Conservation (phyloP, 768 basidiomycete species). For the Lentinula sp. region DNA sequence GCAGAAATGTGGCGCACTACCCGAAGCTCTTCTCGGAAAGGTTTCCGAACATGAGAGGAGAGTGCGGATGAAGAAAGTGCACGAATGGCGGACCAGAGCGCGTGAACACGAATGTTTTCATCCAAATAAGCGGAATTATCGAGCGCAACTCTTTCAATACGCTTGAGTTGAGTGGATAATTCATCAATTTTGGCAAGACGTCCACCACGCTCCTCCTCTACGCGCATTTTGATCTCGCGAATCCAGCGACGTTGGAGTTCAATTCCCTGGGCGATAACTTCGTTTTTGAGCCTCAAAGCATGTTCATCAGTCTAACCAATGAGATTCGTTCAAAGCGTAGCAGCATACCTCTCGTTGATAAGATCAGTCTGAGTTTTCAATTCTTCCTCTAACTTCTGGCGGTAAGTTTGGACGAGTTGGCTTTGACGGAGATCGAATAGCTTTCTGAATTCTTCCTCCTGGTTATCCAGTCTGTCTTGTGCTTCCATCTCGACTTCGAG, state of each 20-base stretch:
- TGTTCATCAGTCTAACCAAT: background rate
- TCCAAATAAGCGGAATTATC: constrained; percentile 90
- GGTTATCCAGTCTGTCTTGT: constrained; percentile 77
- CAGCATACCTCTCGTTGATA: constrained; percentile 84
- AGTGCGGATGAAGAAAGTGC: constrained; percentile 65
- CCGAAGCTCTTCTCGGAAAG: constrained; percentile 88
- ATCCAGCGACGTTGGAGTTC: constrained; percentile 98
- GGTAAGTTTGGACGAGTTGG: constrained; percentile 70
- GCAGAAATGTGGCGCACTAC: constrained; percentile 70
- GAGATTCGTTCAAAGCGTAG: background rate
- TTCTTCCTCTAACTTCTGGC: constrained; percentile 81
- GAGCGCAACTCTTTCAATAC: constrained; percentile 83
- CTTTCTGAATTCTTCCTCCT: constrained; percentile 82
- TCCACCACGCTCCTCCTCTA: constrained; percentile 95
- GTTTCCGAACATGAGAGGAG: constrained; percentile 59
- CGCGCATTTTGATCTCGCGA: constrained; percentile 89
- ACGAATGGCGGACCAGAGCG: constrained; percentile 89
- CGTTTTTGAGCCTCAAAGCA: constrained; percentile 72
- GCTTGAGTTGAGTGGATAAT: constrained; percentile 83
- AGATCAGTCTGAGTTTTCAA: constrained; percentile 84
- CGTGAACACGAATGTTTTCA: constrained; percentile 88
- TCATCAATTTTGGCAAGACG: constrained; percentile 93
- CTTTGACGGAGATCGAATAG: constrained; percentile 75
- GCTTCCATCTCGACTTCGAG: constrained; percentile 81
- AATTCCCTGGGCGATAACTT: constrained; percentile 94